phyloP scores from a whole-genome alignment of 345 rosid genomes.

The Citrus maxima region DNA sequence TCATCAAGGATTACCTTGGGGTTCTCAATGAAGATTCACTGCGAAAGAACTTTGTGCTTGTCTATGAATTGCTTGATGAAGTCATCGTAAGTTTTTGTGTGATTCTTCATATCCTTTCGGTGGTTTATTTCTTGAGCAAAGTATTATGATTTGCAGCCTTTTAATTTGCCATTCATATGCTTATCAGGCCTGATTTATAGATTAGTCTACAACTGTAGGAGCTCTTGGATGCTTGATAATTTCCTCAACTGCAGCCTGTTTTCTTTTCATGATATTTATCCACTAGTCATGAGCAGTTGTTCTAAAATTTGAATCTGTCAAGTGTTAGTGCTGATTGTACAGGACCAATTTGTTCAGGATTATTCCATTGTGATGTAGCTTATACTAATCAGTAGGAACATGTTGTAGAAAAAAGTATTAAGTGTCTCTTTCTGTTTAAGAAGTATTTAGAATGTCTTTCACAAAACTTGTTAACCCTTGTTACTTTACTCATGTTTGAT shows the following conservation, averaged over 20 bases:
- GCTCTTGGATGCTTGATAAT: neutral
- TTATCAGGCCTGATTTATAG: neutral
- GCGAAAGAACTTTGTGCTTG: constrained; percentile 91
- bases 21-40: constrained; percentile 93
- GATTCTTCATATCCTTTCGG: neutral
- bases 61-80: constrained; percentile 96
- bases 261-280: neutral
- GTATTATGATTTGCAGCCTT: neutral
- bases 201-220: neutral
- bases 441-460: neutral
- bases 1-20: constrained; percentile 94
- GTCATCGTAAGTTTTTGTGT: constrained; percentile 68
- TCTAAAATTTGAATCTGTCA: neutral
- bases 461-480: neutral
- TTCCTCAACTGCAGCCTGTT: neutral
- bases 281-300: neutral
- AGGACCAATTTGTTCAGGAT: neutral
- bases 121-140: neutral
- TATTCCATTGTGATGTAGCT: neutral
- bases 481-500: constrained; percentile 3
- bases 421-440: neutral
- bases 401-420: neutral
- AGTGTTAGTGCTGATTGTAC: neutral
- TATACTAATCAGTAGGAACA: neutral
- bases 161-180: neutral